phyloP scores from a whole-genome alignment of 73 alveolate genomes.

The Tetrahymena elliotti region DNA sequence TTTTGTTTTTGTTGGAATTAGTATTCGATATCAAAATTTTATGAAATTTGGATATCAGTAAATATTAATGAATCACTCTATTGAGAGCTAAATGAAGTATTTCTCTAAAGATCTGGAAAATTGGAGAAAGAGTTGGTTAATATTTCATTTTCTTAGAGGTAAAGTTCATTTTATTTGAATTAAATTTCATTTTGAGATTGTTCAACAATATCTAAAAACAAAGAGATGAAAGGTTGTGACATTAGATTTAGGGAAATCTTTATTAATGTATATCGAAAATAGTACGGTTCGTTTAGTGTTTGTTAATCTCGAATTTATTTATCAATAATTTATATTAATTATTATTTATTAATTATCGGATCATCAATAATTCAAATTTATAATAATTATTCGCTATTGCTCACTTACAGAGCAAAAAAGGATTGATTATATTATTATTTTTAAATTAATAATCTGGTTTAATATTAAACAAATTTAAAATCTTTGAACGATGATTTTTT shows the following conservation, averaged over 20 bases:
- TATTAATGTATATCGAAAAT: background rate
- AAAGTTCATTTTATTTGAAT: background rate
- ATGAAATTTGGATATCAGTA: background rate
- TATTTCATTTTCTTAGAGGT: background rate
- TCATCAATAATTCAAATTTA: background rate
- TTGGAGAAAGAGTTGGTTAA: background rate
- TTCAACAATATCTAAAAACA: background rate
- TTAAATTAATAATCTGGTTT: background rate
- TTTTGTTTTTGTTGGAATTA: background rate
- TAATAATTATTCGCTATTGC: background rate
- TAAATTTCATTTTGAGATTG: background rate
- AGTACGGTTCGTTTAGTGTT: background rate
- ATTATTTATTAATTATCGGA: too few relatives aligned
- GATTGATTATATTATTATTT: too few relatives aligned
- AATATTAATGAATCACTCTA: background rate
- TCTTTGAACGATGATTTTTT: background rate
- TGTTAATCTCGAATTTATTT: background rate
- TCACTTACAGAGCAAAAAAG: background rate
- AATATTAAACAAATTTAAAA: too few relatives aligned
- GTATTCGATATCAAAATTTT: background rate
- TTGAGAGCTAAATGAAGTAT: background rate
- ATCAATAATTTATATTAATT: too few relatives aligned
- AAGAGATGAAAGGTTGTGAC: background rate
- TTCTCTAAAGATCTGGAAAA: background rate
- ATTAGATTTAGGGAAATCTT: too few relatives aligned